Evolutionary conservation across 352 stramenopile species (phyloP), one percentile per base, ranked within the genome.

Genomic region (Globisporangium nunn): DNA sequence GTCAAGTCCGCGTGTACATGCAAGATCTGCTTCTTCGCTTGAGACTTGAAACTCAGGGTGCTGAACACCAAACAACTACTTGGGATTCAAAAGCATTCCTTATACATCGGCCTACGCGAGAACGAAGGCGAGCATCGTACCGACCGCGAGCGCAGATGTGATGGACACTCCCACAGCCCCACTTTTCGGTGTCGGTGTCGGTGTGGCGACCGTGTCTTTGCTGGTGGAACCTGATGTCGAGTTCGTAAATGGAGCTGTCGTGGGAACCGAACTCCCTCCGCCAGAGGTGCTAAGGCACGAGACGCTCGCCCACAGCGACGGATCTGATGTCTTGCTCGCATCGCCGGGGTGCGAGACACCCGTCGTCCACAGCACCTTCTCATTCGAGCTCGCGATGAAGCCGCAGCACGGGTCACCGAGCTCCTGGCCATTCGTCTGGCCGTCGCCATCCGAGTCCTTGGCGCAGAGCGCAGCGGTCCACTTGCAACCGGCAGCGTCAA

Each of bases 351-450:
- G 61, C 17, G 70, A 75, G 15, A 78, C 56, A 1, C 69, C 59
- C 1, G 39, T 55, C 6, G 59, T 67, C 56, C 59, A 74, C 4
- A 31, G 50, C 23, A 52, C 33, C 3, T 28, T 56, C 6, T 59
- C 48, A 10, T 35, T 65, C 41, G 43, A 41, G 1, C 46, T 46
- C 23, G 46, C 29, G 15, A 44, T 50, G 63, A 64, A 81, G 33
- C 39, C 50, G 49, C 77, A 87, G 59, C 68, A 65, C 28, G 76
- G 77, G 52, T 87, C 77, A n/a, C 76, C 77, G 15, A 87, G 67
- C 55, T 87, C 77, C 47, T 82, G 54, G 3, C 76, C 76, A 55
- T 87, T 87, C 17, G 70, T 85, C 31, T 68, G 57, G 10, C 75
- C 76, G 56, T 87, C 77, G 18, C 66, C 63, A 33, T 73, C 66